Percentiles rank a stretch among this genome's conserved stretches.
These are phyloP conservation scores for Rhododendron ovatum DNA, from an alignment of 148 eudicot species.

Conservation along the genomic window DNA sequence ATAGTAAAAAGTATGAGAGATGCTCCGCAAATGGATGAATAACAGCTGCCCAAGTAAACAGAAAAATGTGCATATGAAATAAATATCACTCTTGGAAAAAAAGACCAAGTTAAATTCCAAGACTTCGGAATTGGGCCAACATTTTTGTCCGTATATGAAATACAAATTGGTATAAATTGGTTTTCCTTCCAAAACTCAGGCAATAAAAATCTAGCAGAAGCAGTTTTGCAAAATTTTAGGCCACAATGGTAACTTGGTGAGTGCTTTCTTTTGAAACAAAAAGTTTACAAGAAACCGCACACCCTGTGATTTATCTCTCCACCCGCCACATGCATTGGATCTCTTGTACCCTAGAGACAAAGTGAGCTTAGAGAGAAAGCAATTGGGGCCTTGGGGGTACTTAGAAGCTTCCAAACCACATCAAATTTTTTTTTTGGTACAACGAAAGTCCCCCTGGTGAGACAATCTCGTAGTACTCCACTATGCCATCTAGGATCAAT, in stretches of 20 bases:
- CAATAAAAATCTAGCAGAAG: background rate
- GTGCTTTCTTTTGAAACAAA: background rate
- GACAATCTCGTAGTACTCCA: no score
- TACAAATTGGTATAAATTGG: background rate
- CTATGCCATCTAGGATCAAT: no score
- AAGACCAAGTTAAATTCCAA: background rate
- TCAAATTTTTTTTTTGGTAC: background rate
- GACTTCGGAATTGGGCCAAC: background rate
- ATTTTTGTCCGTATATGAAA: background rate
- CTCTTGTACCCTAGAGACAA: background rate
- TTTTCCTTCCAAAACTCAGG: background rate
- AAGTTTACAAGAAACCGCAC: background rate
- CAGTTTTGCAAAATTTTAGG: background rate
- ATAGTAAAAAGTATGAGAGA: constrained; percentile 43
- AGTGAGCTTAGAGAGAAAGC: background rate
- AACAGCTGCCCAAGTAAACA: constrained; percentile 40
- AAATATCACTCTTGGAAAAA: background rate
- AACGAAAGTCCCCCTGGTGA: background rate
- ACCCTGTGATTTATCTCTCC: background rate
- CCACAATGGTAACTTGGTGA: background rate
- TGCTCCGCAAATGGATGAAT: constrained; percentile 78
- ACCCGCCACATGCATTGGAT: background rate
- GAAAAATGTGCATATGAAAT: background rate
- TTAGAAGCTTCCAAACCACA: background rate
- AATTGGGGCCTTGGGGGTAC: background rate